A percentile compares a stretch with the other conserved stretches of the same genome.
phyloP scores from a whole-genome alignment of 2,329 filamentous ascomycete species.

The Epichloe sibirici region DNA sequence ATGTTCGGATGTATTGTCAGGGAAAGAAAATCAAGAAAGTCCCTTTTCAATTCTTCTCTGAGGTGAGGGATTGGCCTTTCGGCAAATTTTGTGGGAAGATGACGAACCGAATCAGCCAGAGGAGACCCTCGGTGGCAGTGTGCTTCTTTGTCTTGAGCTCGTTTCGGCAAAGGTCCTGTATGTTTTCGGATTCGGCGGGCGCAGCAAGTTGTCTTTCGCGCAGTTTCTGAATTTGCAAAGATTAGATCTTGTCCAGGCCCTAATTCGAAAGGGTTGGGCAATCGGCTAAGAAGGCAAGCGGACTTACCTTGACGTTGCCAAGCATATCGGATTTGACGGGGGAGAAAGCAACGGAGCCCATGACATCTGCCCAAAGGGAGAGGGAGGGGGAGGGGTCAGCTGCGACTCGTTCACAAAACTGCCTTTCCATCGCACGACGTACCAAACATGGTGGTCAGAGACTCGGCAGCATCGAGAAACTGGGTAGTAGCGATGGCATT shows the following conservation, averaged over 20 bases:
- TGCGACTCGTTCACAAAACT: too few relatives aligned
- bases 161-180: slow-evolving; percentile 75
- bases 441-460: slow-evolving; percentile 81
- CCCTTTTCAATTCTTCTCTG: not conserved
- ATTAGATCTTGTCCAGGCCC: not conserved
- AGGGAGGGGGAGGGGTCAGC: not conserved
- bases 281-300: not conserved
- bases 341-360: slow-evolving; percentile 65
- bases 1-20: slow-evolving; percentile 3
- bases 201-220: slow-evolving; percentile 68
- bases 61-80: not conserved
- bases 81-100: not conserved
- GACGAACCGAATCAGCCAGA: slow-evolving; percentile 78
- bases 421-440: slow-evolving; percentile 4
- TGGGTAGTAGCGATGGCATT: slow-evolving; percentile 71
- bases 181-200: slow-evolving; percentile 64
- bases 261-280: not conserved
- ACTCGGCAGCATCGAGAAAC: slow-evolving; percentile 86
- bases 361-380: slow-evolving; percentile 34
- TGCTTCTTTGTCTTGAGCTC: slow-evolving; percentile 88
- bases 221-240: slow-evolving; percentile 55
- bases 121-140: slow-evolving; percentile 72
- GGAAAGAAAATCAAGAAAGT: not conserved
- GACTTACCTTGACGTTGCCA: slow-evolving; percentile 74
- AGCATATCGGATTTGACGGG: slow-evolving; percentile 82